phyloP scores from a whole-genome alignment of 2,329 filamentous ascomycete species.

The Colletotrichum phormii region DNA sequence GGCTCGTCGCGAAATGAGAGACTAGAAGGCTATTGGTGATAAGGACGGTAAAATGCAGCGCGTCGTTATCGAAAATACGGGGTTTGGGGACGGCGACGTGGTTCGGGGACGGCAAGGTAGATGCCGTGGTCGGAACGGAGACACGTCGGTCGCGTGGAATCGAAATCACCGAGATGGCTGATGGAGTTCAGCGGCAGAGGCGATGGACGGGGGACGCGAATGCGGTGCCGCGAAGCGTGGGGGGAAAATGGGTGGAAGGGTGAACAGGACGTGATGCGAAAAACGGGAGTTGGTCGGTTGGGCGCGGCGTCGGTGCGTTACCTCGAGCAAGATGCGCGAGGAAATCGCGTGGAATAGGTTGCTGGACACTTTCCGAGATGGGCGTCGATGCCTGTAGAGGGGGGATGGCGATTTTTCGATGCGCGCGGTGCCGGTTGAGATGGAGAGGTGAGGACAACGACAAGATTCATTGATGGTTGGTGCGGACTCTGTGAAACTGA shows the following conservation, averaged over 20 bases:
- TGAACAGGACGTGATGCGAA: conserved; percentile 51
- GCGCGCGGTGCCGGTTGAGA: conserved; percentile 66
- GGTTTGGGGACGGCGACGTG: conserved; percentile 17
- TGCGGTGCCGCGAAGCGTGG: conserved; percentile 38
- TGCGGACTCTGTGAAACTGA: conserved; percentile 50
- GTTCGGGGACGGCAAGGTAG: conserved; percentile 23
- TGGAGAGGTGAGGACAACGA: conserved; percentile 64
- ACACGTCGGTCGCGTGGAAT: conserved; percentile 37
- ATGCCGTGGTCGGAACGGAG: conserved; percentile 21
- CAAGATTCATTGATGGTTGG: conserved; percentile 62
- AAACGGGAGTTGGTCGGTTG: conserved; percentile 53
- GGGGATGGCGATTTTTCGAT: conserved; percentile 71
- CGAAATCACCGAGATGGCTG: conserved; percentile 31
- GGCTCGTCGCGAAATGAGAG: conserved; percentile 38
- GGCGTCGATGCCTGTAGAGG: conserved; percentile 69
- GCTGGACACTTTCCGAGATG: conserved; percentile 66
- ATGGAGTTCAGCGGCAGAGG: conserved; percentile 32
- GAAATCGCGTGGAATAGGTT: conserved; percentile 67
- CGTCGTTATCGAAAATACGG: conserved; percentile 20
- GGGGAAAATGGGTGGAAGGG: conserved; percentile 41
- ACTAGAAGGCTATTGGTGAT: conserved; percentile 32
- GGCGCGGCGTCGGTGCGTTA: conserved; percentile 55
- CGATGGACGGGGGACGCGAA: conserved; percentile 17
- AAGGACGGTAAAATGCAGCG: conserved; percentile 31
- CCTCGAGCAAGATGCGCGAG: conserved; percentile 56